These are phyloP conservation scores for Sugiyamaella novakii DNA, from an alignment of 1,139 yeast genomes.

Conservation along the genomic window DNA sequence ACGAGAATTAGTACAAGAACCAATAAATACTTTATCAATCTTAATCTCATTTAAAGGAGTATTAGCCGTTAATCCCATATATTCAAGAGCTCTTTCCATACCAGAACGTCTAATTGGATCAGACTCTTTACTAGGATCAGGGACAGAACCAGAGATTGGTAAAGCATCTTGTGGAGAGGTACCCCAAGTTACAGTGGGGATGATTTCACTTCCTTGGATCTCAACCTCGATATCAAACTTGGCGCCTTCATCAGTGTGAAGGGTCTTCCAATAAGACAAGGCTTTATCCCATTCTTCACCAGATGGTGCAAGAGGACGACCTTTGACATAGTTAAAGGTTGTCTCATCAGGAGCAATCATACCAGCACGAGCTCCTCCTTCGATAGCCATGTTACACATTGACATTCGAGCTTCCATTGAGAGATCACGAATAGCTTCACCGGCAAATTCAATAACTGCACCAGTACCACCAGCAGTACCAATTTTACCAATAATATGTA, in stretches of 20 bases:
- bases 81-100: slow-evolving; percentile 85
- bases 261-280: slow-evolving; percentile 81
- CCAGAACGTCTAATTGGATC: slow-evolving; percentile 82
- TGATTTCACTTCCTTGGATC: slow-evolving; percentile 79
- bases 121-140: slow-evolving; percentile 72
- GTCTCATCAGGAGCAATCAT: slow-evolving; percentile 94
- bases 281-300: slow-evolving; percentile 97
- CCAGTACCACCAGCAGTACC: slow-evolving; percentile 99
- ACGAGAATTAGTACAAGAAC: slow-evolving; percentile 97
- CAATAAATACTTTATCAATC: slow-evolving; percentile 93
- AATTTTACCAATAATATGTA: slow-evolving; percentile 92
- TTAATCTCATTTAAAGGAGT: slow-evolving; percentile 71
- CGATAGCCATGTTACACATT: slow-evolving; percentile 97
- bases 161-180: slow-evolving; percentile 98
- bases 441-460: slow-evolving; percentile 93
- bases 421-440: slow-evolving; percentile 83
- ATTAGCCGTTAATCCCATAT: slow-evolving; percentile 88
- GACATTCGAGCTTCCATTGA: slow-evolving; percentile 99
- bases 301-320: slow-evolving; percentile 91
- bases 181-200: slow-evolving; percentile 99
- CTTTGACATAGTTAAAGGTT: slow-evolving; percentile 85
- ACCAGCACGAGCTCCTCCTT: slow-evolving; percentile 99
- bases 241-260: slow-evolving; percentile 87
- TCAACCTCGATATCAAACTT: slow-evolving; percentile 80
- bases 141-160: slow-evolving; percentile 87